Percentiles rank a stretch among this genome's conserved stretches.
These are phyloP conservation scores for Lactuca saligna DNA, from an alignment of 129 eudicot species.

Conservation along the genomic window DNA sequence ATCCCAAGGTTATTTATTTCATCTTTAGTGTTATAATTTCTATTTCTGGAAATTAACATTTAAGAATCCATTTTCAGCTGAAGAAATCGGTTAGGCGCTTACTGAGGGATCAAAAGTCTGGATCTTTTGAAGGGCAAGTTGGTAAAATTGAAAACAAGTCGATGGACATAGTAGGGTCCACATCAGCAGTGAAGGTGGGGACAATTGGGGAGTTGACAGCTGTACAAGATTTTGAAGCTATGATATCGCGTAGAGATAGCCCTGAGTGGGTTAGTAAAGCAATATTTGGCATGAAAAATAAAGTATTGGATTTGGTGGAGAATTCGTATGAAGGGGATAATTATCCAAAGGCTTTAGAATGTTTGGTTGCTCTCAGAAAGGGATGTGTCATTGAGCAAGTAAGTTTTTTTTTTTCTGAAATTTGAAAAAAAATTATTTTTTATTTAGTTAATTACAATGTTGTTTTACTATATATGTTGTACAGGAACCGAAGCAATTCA, in stretches of 20 bases:
- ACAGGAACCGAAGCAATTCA: constrained; percentile 90
- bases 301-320: constrained; percentile 59
- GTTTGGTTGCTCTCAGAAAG: constrained; percentile 74
- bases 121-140: constrained; percentile 54
- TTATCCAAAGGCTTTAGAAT: constrained; percentile 67
- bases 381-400: constrained; percentile 95
- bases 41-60: background rate
- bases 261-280: constrained; percentile 90
- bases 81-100: constrained; percentile 72
- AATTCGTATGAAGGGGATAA: constrained; percentile 64
- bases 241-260: constrained; percentile 90
- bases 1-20: constrained; percentile 65
- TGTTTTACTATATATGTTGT: background rate
- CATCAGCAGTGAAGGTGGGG: constrained; percentile 53
- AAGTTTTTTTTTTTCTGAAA: constrained; percentile 17
- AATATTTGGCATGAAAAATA: constrained; percentile 67
- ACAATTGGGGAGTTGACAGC: constrained; percentile 65
- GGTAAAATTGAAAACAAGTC: constrained; percentile 38
- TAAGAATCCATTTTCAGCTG: constrained; percentile 43
- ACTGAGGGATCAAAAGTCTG: constrained; percentile 60
- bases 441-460: background rate
- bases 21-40: too few relatives aligned
- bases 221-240: constrained; percentile 83
- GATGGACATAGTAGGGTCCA: constrained; percentile 43
- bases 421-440: too few relatives aligned